Evolutionary conservation across 495 filamentous ascomycete genomes (phyloP).

Genomic region (Podospora conica): DNA sequence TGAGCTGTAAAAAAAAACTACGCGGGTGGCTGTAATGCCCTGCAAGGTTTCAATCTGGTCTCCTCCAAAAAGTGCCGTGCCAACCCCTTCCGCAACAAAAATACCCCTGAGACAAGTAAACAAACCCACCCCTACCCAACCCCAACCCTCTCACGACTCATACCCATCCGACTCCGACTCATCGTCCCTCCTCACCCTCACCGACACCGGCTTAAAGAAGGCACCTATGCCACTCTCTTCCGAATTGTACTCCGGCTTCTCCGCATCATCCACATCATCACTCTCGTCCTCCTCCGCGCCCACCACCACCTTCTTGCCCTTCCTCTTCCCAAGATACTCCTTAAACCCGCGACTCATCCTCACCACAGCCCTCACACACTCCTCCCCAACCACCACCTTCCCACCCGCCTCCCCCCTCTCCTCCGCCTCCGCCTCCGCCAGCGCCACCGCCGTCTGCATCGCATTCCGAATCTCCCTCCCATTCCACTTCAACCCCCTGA

Average conservation of each 20-base stretch:
- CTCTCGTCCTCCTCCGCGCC: slow-evolving; percentile 10
- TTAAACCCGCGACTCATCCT: slow-evolving; percentile 40
- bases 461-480: slow-evolving; percentile 40
- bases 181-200: neutral
- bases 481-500: slow-evolving; percentile 30
- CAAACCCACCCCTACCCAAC: neutral
- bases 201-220: slow-evolving; percentile 1
- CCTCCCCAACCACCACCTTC: slow-evolving; percentile 28
- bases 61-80: neutral
- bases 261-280: slow-evolving; percentile 15
- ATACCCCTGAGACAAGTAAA: neutral
- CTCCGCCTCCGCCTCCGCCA: slow-evolving; percentile 37
- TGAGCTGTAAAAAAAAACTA: neutral
- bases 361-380: slow-evolving; percentile 31
- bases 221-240: neutral
- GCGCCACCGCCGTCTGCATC: slow-evolving; percentile 39
- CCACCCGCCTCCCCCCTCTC: slow-evolving; percentile 23
- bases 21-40: neutral
- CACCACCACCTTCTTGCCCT: neutral
- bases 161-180: neutral
- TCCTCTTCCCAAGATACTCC: slow-evolving; percentile 21
- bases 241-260: neutral
- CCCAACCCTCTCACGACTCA: slow-evolving; percentile 1
- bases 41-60: neutral
- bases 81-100: neutral